Conservation (phyloP, 176 grass and related monocot genomes). For the Hordeum vulgare region MorexV3_pseudomolecules_assembly NC_058520.1:566370646-566371145, state of each 20-base stretch:
- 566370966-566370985: neutral
- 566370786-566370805: neutral
- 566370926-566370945: neutral
- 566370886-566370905: slow-evolving; percentile 5
- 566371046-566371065: neutral
- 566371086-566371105: slow-evolving; percentile 54
- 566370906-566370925: neutral
- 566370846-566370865: slow-evolving; percentile 35
- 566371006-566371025: neutral
- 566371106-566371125: slow-evolving; percentile 56
- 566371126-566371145: slow-evolving; percentile 78
- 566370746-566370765: slow-evolving; percentile 21
- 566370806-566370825: neutral
- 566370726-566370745: slow-evolving; percentile 43
- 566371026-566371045: slow-evolving; percentile 2
- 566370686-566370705: neutral
- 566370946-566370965: neutral
- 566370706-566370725: slow-evolving; percentile 38
- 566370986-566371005: slow-evolving; percentile 17
- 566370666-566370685: slow-evolving; percentile 11
- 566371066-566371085: slow-evolving; percentile 38
- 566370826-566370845: neutral
- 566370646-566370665: slow-evolving; percentile 30
- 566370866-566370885: slow-evolving; percentile 16
- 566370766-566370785: slow-evolving; percentile 30